Evolutionary conservation across 352 stramenopile genomes (phyloP), one percentile per base, ranked within the genome.

Genomic region (Stramenopiles sp.): DNA sequence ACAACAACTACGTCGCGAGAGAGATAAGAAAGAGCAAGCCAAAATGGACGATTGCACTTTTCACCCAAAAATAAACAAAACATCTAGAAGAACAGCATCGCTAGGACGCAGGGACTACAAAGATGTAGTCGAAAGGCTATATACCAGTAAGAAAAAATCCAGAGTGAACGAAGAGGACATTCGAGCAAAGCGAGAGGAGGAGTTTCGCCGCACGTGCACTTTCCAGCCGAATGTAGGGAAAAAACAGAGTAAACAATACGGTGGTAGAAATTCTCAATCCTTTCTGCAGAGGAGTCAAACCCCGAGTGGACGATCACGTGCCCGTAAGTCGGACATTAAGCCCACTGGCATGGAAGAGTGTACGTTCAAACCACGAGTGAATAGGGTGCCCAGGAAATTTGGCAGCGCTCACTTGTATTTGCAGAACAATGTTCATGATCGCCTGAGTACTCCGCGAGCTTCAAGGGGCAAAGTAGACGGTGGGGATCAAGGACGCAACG

Each of bases 341-440:
- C 71, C 71, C 8, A 78, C 4, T 33, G 71, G 71, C 8, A 78
- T 78, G 71, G 71, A 78, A 8, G 82, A 82, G 25, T 86, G 83
- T 81, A 85, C 83, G 8, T 86, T 86, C 31, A 33, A 83, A 33
- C 83, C 83, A 4, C 22, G 25, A 27, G 87, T 93, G 67, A 93
- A 94, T 81, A 81, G 84, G 0, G 90, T 94, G 81, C 85, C 85
- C 80, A 84, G 86, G 0, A 89, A 91, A 44, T 93, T 94, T 89
- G 84, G 91, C 22, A 92, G 89, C 0, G 90, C 90, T 0, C 90
- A 94, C 81, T 85, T 93, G 75, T 93, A 94, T 55, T 83, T 93
- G 44, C 88, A 92, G 82, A 88, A 94, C 81, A 90, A 94, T 80
- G 92, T 94, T 80, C 92, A 91, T 84, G 88, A 92, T 71, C 88